A percentile compares a stretch with the other conserved stretches of the same genome.
Conservation (phyloP, 192 early-diverging fungal species). For the Chytriomyces confervae region DNA sequence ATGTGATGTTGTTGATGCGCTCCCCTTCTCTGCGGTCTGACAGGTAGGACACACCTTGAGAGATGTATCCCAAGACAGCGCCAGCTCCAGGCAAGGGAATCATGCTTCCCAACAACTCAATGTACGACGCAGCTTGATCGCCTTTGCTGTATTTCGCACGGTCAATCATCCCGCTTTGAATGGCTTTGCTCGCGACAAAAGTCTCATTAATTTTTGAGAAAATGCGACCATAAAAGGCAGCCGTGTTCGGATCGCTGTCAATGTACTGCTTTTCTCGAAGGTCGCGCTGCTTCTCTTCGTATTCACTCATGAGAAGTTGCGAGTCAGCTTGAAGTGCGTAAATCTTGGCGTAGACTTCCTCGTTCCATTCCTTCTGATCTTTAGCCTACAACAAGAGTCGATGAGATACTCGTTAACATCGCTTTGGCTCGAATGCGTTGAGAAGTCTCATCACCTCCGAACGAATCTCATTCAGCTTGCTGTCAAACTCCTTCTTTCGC, state of each 20-base stretch:
- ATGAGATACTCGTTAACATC: too few species aligned
- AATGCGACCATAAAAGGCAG: constrained; percentile 12
- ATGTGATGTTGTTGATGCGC: constrained; percentile 23
- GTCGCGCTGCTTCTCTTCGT: constrained; percentile 28
- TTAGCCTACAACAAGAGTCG: background rate
- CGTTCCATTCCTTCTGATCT: constrained; percentile 22
- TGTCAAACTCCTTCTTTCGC: constrained; percentile 27
- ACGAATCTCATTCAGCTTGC: constrained; percentile 13
- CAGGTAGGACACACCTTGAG: constrained; percentile 29
- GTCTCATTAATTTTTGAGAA: constrained; percentile 30
- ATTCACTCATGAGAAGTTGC: constrained; percentile 27
- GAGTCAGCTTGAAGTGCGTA: constrained; percentile 26
- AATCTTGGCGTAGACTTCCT: constrained; percentile 25
- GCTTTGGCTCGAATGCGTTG: too few species aligned
- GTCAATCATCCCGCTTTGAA: constrained; percentile 30
- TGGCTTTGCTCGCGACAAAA: constrained; percentile 28
- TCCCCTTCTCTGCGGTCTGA: constrained; percentile 25
- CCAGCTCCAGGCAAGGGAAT: constrained; percentile 31
- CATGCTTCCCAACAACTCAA: constrained; percentile 11
- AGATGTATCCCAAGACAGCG: constrained; percentile 15
- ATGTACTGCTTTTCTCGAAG: constrained; percentile 22
- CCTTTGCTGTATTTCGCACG: constrained; percentile 15
- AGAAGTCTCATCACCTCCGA: too few species aligned
- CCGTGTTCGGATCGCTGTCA: constrained; percentile 27
- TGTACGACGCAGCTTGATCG: constrained; percentile 17